Conservation (phyloP, 306 rosid species). For the Vigna unguiculata region DNA sequence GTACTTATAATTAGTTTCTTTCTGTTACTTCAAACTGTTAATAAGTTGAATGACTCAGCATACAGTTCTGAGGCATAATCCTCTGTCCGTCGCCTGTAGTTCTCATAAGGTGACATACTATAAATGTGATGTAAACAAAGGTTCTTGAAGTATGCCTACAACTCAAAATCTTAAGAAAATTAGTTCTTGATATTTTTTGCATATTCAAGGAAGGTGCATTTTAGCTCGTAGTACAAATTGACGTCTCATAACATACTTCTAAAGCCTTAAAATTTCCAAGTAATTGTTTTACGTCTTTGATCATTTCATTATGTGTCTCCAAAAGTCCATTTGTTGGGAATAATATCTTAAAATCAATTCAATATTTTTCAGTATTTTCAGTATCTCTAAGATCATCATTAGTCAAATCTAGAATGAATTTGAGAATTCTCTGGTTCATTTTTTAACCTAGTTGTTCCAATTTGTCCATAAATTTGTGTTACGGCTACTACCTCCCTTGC, state of each 20-base stretch:
- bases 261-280: not conserved
- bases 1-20: not conserved
- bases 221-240: not conserved
- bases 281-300: too few species aligned
- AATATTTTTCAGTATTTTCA: too few species aligned
- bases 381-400: too few species aligned
- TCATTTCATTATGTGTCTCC: too few species aligned
- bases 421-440: too few species aligned
- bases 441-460: too few species aligned
- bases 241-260: not conserved
- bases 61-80: not conserved
- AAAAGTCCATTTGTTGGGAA: too few species aligned
- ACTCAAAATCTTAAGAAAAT: too few species aligned
- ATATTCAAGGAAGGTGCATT: not conserved
- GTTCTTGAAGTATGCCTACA: not conserved
- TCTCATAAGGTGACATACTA: not conserved
- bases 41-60: not conserved
- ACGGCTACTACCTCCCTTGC: not conserved
- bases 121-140: not conserved
- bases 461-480: too few species aligned
- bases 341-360: too few species aligned
- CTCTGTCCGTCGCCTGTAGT: not conserved
- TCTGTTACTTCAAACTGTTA: not conserved
- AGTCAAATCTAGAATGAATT: too few species aligned
- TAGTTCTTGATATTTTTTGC: not conserved